phyloP scores from a whole-genome alignment of 306 rosid species.

The Cicer arietinum region DNA sequence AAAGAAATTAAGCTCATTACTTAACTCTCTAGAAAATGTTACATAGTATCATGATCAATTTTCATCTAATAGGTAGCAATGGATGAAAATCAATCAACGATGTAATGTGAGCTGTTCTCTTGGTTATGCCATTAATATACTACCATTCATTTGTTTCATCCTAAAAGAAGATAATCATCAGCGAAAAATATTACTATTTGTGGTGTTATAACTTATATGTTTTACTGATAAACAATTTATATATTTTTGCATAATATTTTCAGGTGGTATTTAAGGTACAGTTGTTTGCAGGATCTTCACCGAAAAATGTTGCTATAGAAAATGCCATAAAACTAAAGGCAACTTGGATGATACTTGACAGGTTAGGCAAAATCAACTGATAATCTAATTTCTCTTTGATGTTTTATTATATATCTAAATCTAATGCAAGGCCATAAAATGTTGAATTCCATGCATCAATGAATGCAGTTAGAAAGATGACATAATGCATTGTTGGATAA shows the following conservation, averaged over 20 bases:
- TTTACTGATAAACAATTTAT: slow-evolving; percentile 36
- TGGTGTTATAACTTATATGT: background rate
- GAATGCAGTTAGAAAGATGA: background rate
- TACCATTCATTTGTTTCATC: slow-evolving; percentile 15
- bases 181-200: slow-evolving; percentile 1
- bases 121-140: background rate
- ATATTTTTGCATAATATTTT: slow-evolving; percentile 38
- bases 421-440: slow-evolving; percentile 8
- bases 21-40: background rate
- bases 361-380: slow-evolving; percentile 53
- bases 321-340: slow-evolving; percentile 54
- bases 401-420: slow-evolving; percentile 4
- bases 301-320: slow-evolving; percentile 54
- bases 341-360: slow-evolving; percentile 79
- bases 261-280: slow-evolving; percentile 65
- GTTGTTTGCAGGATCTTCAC: slow-evolving; percentile 60
- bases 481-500: background rate
- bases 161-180: slow-evolving; percentile 1
- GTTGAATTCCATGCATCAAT: background rate
- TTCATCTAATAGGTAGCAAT: background rate
- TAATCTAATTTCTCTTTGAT: slow-evolving; percentile 24
- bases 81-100: slow-evolving; percentile 2
- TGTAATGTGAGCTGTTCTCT: background rate
- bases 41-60: slow-evolving; percentile 8
- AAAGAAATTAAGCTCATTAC: slow-evolving; percentile 7